These are phyloP conservation scores for Cadophora malorum DNA, from an alignment of 2,329 filamentous ascomycete species.

Conservation along the genomic window DNA sequence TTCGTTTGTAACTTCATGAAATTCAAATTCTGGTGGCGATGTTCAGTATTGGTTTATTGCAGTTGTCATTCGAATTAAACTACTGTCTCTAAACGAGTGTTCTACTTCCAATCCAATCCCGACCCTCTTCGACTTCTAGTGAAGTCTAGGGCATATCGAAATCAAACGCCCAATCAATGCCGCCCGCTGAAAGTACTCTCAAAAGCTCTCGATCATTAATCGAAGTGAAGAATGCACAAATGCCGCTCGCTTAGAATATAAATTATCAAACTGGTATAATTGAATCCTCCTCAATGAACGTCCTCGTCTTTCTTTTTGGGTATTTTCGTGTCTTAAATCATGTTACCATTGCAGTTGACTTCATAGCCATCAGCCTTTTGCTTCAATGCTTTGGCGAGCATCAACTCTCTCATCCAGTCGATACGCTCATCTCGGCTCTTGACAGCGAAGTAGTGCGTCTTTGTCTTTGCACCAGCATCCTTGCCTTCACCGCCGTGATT, in stretches of 20 bases:
- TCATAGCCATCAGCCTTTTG: conserved; percentile 85
- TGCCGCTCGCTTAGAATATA: conserved; percentile 24
- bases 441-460: conserved; percentile 94
- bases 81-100: conserved; percentile 17
- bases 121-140: conserved; percentile 18
- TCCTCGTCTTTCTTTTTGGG: conserved; percentile 1
- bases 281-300: conserved; percentile 24
- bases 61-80: conserved; percentile 14
- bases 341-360: conserved; percentile 80
- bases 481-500: conserved; percentile 43
- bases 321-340: conserved; percentile 57
- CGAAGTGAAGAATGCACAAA: conserved; percentile 28
- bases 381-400: conserved; percentile 86
- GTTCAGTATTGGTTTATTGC: background rate
- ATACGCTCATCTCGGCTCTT: conserved; percentile 87
- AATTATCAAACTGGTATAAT: conserved; percentile 19
- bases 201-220: conserved; percentile 21
- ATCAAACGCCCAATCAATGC: conserved; percentile 31
- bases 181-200: conserved; percentile 29
- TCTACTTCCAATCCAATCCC: conserved; percentile 21
- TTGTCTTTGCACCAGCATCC: conserved; percentile 68
- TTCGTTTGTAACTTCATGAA: background rate
- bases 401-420: conserved; percentile 95
- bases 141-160: conserved; percentile 9
- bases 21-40: background rate